These are phyloP conservation scores for Geotrichum bryndzae DNA, from an alignment of 1,139 yeast genomes.

Conservation along the genomic window DNA sequence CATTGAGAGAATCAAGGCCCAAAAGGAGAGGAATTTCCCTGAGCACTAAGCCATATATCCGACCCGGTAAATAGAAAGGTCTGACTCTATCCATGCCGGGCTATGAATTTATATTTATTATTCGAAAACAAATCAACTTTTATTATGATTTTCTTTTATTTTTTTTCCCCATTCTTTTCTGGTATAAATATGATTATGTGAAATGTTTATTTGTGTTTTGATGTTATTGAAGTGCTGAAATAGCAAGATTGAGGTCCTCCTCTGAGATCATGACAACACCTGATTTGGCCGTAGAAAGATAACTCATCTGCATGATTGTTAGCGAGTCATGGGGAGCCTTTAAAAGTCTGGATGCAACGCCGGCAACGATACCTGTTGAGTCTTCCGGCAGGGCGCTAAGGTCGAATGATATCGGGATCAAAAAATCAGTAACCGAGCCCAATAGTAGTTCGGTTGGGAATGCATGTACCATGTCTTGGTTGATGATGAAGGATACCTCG, in stretches of 20 bases:
- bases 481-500: slow-evolving; percentile 50
- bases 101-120: background rate
- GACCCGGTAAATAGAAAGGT: background rate
- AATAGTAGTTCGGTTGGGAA: slow-evolving; percentile 39
- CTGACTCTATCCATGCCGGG: too few species aligned
- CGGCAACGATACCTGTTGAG: slow-evolving; percentile 63
- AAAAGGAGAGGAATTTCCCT: background rate
- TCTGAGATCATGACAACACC: slow-evolving; percentile 57
- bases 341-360: slow-evolving; percentile 41
- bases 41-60: background rate
- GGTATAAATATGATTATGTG: background rate
- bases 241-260: slow-evolving; percentile 39
- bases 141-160: background rate
- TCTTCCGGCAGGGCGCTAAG: slow-evolving; percentile 52
- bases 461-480: slow-evolving; percentile 32
- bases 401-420: slow-evolving; percentile 55
- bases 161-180: background rate
- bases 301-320: slow-evolving; percentile 45
- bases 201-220: background rate
- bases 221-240: slow-evolving; percentile 15
- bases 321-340: background rate
- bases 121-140: background rate
- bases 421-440: slow-evolving; percentile 53
- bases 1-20: background rate
- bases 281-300: slow-evolving; percentile 56